A percentile compares a stretch with the other conserved stretches of the same genome.
Conservation (phyloP, 2,329 filamentous ascomycete genomes). For the Epichloe amarillans region DNA sequence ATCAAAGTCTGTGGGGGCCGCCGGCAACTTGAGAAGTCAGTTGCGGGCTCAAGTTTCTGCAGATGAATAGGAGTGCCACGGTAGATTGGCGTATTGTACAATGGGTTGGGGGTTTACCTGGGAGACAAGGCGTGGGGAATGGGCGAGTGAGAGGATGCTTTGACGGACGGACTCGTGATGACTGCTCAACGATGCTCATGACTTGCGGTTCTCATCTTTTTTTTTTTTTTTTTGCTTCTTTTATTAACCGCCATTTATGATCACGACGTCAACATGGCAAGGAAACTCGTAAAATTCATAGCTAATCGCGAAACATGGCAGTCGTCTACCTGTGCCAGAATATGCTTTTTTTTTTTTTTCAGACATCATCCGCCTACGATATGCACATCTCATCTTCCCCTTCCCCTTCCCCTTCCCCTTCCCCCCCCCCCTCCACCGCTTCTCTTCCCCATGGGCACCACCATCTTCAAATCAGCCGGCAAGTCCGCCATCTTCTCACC, state of each 20-base stretch:
- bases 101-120: too few relatives aligned
- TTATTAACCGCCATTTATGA: too few relatives aligned
- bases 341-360: neutral
- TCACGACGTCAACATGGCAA: too few relatives aligned
- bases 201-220: neutral
- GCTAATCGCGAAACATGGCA: neutral
- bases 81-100: too few relatives aligned
- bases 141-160: too few relatives aligned
- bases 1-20: conserved; percentile 2
- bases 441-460: conserved; percentile 35
- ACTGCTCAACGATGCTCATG: neutral
- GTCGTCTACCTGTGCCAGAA: neutral
- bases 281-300: too few relatives aligned
- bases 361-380: neutral
- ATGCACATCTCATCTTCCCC: neutral
- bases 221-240: too few relatives aligned
- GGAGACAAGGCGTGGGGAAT: too few relatives aligned
- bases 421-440: conserved; percentile 18
- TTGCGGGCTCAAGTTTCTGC: too few relatives aligned
- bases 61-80: too few relatives aligned
- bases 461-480: conserved; percentile 42
- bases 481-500: conserved; percentile 55
- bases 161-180: neutral
- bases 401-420: conserved; percentile 22
- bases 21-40: neutral